Evolutionary conservation across 2,329 filamentous ascomycete genomes (phyloP).

Genomic region (Acarospora socialis): DNA sequence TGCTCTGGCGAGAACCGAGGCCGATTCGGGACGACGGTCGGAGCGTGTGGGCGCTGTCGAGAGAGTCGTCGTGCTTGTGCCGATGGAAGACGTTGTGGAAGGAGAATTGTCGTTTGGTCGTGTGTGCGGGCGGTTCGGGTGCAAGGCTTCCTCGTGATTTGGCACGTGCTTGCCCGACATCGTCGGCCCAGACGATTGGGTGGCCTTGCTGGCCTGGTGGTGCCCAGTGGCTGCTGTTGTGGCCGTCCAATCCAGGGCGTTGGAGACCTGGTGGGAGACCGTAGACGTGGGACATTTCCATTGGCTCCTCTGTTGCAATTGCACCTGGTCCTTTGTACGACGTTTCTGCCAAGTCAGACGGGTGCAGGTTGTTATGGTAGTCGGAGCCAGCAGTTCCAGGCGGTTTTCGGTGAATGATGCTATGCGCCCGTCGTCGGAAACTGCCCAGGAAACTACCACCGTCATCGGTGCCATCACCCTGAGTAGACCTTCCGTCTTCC

Average conservation of each 20-base stretch:
- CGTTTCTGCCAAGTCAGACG: constrained; percentile 1
- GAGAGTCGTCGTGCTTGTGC: constrained; percentile 26
- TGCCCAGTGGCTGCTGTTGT: constrained; percentile 27
- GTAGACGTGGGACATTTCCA: constrained; percentile 11
- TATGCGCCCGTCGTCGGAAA: constrained; percentile 8
- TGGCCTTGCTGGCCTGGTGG: constrained; percentile 14
- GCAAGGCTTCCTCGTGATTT: constrained; percentile 13
- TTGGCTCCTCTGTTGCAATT: too few species aligned
- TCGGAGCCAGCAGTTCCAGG: not conserved
- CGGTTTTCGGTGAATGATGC: constrained; percentile 1
- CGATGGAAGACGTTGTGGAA: constrained; percentile 75
- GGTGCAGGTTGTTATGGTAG: constrained; percentile 1
- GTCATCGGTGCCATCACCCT: constrained; percentile 21
- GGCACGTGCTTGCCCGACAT: constrained; percentile 13
- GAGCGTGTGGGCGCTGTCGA: constrained; percentile 18
- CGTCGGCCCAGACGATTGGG: constrained; percentile 22
- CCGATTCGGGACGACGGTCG: constrained; percentile 10
- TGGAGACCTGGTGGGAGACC: constrained; percentile 17
- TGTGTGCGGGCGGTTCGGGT: constrained; percentile 28
- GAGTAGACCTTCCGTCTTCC: constrained; percentile 34
- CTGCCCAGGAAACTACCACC: constrained; percentile 12
- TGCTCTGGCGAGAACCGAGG: constrained; percentile 6
- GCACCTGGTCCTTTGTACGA: too few species aligned
- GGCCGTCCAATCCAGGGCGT: constrained; percentile 12
- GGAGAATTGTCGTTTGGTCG: constrained; percentile 67